Conservation (phyloP, 2,329 filamentous ascomycete species). For the Botrytis fabae region DNA sequence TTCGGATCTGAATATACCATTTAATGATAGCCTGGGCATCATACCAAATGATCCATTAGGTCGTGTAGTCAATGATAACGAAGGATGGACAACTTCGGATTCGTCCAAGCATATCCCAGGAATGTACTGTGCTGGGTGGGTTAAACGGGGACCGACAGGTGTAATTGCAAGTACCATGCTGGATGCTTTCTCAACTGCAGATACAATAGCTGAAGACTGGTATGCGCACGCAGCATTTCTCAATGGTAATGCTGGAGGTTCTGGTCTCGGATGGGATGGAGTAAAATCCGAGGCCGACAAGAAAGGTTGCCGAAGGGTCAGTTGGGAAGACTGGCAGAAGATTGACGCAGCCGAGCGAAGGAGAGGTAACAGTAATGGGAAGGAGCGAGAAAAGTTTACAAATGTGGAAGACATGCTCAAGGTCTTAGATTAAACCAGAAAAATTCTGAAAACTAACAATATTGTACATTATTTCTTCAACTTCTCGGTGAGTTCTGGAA, state of each 20-base stretch:
- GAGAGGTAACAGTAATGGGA: constrained; percentile 66
- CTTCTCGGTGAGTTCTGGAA: constrained; percentile 95
- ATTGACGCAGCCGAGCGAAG: constrained; percentile 79
- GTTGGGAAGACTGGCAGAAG: constrained; percentile 81
- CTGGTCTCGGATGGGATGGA: constrained; percentile 71
- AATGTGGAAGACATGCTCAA: constrained; percentile 58
- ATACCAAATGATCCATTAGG: constrained; percentile 82
- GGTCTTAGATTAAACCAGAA: constrained; percentile 45
- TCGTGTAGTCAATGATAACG: constrained; percentile 54
- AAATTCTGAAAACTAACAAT: constrained; percentile 25
- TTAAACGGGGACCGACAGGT: constrained; percentile 90
- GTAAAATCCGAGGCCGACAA: constrained; percentile 61
- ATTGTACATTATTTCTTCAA: constrained; percentile 56
- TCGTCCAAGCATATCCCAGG: constrained; percentile 54
- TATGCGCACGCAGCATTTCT: constrained; percentile 49
- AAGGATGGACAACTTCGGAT: constrained; percentile 25
- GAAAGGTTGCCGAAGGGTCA: constrained; percentile 62
- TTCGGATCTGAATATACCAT: constrained; percentile 70
- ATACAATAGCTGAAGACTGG: constrained; percentile 83
- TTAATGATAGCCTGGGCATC: constrained; percentile 71
- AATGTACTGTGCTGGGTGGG: constrained; percentile 93
- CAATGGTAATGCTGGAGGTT: constrained; percentile 44
- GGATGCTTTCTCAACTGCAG: constrained; percentile 87
- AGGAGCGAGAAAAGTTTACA: constrained; percentile 73
- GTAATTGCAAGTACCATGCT: constrained; percentile 96